Base-by-base conservation (phyloP, 805 yeast genomes). In the Zygoascus biomembranicola region DNA sequence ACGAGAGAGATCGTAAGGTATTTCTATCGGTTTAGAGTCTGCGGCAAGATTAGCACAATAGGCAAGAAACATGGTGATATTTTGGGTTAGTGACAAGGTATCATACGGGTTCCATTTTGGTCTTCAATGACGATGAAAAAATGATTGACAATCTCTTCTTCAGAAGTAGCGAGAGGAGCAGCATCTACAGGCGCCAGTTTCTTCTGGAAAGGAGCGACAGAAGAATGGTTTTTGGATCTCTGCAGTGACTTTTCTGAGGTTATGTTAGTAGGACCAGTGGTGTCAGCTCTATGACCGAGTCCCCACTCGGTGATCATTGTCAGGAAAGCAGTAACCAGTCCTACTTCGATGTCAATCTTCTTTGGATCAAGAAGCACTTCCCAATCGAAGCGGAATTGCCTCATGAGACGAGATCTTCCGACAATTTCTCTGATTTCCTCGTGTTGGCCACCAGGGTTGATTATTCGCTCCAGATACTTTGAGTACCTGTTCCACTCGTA, bases 281-380 rank as follows among this genome's bases (percentile, higher is more conserved):
- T 77, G 51, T 73, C 76, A 14, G 82, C 77, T 56, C 68, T 69
- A 62, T 73, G 78, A 50, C 82, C 82, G 49, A 72, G 64, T 20
- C 81, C 81, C 87, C 87, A 82, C 66, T 80, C 82, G n/a, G 85
- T 78, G 69, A 79, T 70, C 82, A 82, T 80, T 18, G 84, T 73
- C 52, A 79, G 66, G 59, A 81, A 82, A 0, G 76, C 84, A 6
- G 86, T 80, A n/a, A 81, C 78, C 50, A 82, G 63, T 2, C 79
- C 84, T 43, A 76, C 69, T 52, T 77, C 78, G n/a, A 70, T 63
- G 61, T 78, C 81, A 28, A 79, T 67, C 57, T 71, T 69, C 1
- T 62, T 51, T 50, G 72, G 76, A 63, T 81, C 84, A 28, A 81
- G 64, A 35, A 77, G 65, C 55, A 82, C 57, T 65, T 81, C 85